Conservation (phyloP, 2,329 filamentous ascomycete species). For the Arthrinium phaeospermum region DNA sequence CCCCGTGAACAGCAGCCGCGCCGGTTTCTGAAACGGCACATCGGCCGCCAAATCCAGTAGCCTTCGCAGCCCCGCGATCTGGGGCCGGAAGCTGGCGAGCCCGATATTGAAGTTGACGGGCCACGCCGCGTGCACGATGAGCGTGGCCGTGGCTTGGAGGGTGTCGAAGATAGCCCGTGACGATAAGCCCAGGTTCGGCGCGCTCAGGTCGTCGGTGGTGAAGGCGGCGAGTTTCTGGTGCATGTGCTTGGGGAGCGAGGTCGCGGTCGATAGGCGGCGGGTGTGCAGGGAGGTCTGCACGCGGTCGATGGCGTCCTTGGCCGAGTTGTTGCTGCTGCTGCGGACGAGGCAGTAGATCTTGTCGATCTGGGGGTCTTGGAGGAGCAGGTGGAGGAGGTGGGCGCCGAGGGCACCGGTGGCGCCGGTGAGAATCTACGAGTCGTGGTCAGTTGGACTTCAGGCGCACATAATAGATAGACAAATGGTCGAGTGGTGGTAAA, state of each 20-base stretch:
- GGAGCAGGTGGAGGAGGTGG: conserved; percentile 44
- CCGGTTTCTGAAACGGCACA: conserved; percentile 34
- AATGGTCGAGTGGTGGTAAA: too few relatives aligned
- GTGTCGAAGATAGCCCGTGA: conserved; percentile 32
- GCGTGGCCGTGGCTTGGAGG: conserved; percentile 41
- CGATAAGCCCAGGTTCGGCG: conserved; percentile 45
- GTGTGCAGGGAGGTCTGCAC: conserved; percentile 29
- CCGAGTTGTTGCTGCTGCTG: conserved; percentile 20
- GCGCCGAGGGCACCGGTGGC: conserved; percentile 50
- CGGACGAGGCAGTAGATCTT: conserved; percentile 46
- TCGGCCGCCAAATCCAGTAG: conserved; percentile 44
- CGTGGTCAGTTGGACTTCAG: background rate
- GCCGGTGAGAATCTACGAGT: conserved; percentile 44
- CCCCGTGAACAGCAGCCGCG: conserved; percentile 45
- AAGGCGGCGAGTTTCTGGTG: conserved; percentile 41
- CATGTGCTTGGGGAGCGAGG: conserved; percentile 23
- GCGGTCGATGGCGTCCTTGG: conserved; percentile 26
- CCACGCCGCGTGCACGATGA: conserved; percentile 54
- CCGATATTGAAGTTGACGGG: conserved; percentile 58
- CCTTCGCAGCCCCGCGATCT: conserved; percentile 49
- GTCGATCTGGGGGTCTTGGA: conserved; percentile 41
- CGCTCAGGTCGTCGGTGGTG: conserved; percentile 45
- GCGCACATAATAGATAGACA: background rate
- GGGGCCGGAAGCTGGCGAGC: conserved; percentile 49
- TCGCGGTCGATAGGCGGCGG: conserved; percentile 25